Conservation (phyloP, 257 asterid species). For the Penstemon newberryi region DNA sequence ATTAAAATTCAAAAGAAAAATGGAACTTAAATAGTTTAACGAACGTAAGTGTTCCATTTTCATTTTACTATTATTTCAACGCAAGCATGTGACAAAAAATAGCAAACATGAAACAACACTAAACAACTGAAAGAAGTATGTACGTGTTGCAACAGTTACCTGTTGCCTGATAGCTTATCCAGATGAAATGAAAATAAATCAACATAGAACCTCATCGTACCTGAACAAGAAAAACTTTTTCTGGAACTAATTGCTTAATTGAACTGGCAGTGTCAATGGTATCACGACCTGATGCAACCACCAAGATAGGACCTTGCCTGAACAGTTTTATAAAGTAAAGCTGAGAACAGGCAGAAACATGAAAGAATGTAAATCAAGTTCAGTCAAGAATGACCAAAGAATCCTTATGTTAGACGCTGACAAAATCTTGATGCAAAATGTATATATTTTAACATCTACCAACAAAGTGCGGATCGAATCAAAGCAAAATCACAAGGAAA, state of each 20-base stretch:
- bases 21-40: background rate
- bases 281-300: constrained; percentile 89
- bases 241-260: constrained; percentile 66
- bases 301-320: constrained; percentile 82
- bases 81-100: background rate
- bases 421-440: background rate
- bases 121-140: background rate
- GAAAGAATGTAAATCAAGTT: constrained; percentile 15
- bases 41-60: too few relatives aligned
- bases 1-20: constrained; percentile 3
- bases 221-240: constrained; percentile 75
- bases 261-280: constrained; percentile 70
- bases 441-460: background rate
- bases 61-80: too few relatives aligned
- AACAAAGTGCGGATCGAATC: background rate
- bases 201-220: constrained; percentile 40
- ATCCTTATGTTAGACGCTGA: background rate
- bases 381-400: constrained; percentile 8
- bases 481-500: constrained; percentile 8
- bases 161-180: background rate
- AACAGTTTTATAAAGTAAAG: constrained; percentile 29
- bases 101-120: constrained; percentile 4
- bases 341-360: constrained; percentile 25
- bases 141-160: constrained; percentile 16
- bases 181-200: background rate